A percentile compares a stretch with the other conserved stretches of the same genome.
These are phyloP conservation scores for Candida incommunis DNA, from an alignment of 805 yeast species.

Conservation along the genomic window DNA sequence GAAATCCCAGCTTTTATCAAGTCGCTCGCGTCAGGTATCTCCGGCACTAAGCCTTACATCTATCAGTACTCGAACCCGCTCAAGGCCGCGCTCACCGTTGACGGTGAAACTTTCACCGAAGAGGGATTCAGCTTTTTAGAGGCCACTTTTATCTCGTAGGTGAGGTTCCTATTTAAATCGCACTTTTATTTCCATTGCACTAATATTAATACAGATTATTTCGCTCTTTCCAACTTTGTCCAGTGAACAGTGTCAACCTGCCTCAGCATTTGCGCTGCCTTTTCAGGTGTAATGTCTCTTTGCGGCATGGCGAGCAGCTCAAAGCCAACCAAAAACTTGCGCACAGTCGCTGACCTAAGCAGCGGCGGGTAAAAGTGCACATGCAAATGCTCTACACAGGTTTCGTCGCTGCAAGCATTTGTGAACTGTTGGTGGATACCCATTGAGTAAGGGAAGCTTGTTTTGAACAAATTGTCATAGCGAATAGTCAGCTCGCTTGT, in stretches of 20 bases:
- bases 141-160: conserved; percentile 56
- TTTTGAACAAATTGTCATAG: conserved; percentile 56
- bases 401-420: conserved; percentile 20
- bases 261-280: conserved; percentile 42
- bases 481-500: conserved; percentile 41
- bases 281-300: conserved; percentile 52
- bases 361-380: conserved; percentile 73
- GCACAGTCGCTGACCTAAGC: conserved; percentile 58
- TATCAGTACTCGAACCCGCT: conserved; percentile 74
- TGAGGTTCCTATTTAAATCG: background rate
- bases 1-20: conserved; percentile 92
- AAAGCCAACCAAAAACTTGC: conserved; percentile 64
- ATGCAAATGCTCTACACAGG: conserved; percentile 37
- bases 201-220: too few species aligned
- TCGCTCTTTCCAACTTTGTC: background rate
- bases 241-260: conserved; percentile 12
- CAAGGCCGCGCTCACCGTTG: conserved; percentile 29
- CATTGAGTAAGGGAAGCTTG: conserved; percentile 70
- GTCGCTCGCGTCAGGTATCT: conserved; percentile 83
- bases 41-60: conserved; percentile 93
- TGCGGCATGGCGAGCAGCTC: conserved; percentile 48
- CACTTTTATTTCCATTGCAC: too few species aligned
- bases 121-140: conserved; percentile 60
- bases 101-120: conserved; percentile 31
- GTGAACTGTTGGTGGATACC: conserved; percentile 69